Percentiles rank a stretch among this genome's conserved stretches.
These are phyloP conservation scores for Aspergillus hiratsukae DNA, from an alignment of 2,329 filamentous ascomycete genomes.

Conservation along the genomic window DNA sequence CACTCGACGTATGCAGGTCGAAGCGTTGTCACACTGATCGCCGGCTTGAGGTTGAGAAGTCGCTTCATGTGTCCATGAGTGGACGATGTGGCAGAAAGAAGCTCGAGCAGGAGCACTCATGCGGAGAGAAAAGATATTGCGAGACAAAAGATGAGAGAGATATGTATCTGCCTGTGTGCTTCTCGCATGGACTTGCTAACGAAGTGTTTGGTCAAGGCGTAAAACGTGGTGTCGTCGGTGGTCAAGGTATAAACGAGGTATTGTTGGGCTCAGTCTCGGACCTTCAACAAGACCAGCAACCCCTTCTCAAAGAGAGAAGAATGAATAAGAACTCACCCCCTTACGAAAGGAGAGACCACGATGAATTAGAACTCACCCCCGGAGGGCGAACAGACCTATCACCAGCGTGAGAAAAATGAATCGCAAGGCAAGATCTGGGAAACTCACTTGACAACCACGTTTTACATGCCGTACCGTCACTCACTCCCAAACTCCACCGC, in stretches of 20 bases:
- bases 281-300: neutral
- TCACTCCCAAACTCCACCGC: slow-evolving; percentile 4
- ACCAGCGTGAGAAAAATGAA: neutral
- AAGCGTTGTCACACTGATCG: neutral
- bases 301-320: neutral
- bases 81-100: neutral
- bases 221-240: neutral
- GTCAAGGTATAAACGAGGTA: neutral
- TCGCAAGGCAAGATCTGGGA: neutral
- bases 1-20: neutral
- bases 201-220: neutral
- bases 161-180: neutral
- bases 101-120: neutral
- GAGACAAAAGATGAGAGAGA: neutral
- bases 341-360: neutral
- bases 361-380: neutral
- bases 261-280: neutral
- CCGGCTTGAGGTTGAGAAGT: neutral
- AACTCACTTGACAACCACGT: neutral
- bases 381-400: neutral
- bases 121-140: neutral
- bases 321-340: neutral
- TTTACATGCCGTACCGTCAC: neutral
- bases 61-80: too few species aligned
- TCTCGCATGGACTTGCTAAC: neutral